Percentiles rank a stretch among this genome's conserved stretches.
Evolutionary conservation across 192 early-diverging fungal genomes (phyloP).

Genomic region (Dimargaris verticillata): DNA sequence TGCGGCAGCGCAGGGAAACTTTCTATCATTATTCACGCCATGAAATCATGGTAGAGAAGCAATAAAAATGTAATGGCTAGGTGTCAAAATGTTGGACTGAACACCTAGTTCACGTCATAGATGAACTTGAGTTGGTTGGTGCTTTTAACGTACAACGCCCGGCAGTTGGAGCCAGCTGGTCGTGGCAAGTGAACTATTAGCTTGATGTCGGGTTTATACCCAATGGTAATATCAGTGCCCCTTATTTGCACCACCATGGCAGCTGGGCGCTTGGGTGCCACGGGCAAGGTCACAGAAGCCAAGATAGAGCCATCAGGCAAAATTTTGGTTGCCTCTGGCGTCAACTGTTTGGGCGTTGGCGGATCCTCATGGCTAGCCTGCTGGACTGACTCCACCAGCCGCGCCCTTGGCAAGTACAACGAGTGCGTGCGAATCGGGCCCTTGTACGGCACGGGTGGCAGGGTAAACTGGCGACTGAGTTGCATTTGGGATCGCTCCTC

Average conservation of each 20-base stretch:
- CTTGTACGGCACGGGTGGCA: neutral
- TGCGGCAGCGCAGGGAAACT: too few species aligned
- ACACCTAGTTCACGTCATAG: too few species aligned
- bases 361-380: neutral
- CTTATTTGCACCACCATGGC: neutral
- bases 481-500: constrained; percentile 9
- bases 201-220: neutral
- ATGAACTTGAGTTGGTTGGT: neutral
- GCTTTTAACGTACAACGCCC: neutral
- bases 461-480: constrained; percentile 10
- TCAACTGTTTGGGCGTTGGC: neutral
- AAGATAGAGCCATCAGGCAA: neutral
- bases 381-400: neutral
- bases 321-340: neutral
- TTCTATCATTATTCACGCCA: too few species aligned
- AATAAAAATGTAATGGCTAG: too few species aligned
- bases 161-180: neutral
- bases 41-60: too few species aligned
- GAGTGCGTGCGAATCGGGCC: neutral
- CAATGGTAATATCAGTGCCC: neutral
- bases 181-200: neutral
- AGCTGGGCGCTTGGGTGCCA: neutral
- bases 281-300: neutral
- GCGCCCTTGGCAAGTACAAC: neutral
- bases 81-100: too few species aligned